Evolutionary conservation across 768 basidiomycete species (phyloP), one percentile per base, ranked within the genome.

Genomic region (Lactifluus volemus): DNA sequence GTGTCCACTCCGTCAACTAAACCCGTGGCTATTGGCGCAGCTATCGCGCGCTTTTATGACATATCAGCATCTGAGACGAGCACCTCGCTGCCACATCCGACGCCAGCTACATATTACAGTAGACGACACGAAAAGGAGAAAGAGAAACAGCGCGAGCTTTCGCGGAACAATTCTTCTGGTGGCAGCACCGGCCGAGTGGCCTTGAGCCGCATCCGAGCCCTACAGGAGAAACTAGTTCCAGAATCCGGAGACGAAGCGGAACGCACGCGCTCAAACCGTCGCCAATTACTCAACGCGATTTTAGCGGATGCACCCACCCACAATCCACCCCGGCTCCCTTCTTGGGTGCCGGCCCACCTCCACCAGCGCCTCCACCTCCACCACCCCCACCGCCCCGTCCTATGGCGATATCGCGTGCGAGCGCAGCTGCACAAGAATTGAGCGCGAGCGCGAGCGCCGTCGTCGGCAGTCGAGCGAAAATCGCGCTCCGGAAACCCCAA

Each of bases 171-270:
- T 51, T 66, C 65, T 3, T 60, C 65, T 17, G 61, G 61, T 15
- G 19, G 57, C 11, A 63, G 57, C 15, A 63, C 61, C 48, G 61
- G 61, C 7, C 56, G 61, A 36, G 61, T 63, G 14, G 30, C 61
- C 17, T 12, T 63, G 17, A 59, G 63, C 49, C 64, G 56, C 34
- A 63, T 52, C 60, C 60, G 53, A 0, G 59, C 53, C 17, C 42
- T 65, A 9, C 56, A 63, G 11, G 61, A 60, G 51, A 53, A 54
- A 38, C 50, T 60, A 30, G 54, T 61, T n/a, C 63, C 63, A 11
- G 65, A 66, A 34, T 61, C 64, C 4, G 60, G 63, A 32, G 65
- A 66, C 57, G 65, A 66, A 55, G 65, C 61, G n/a, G 61, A 63
- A 53, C 61, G 56, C 55, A 41, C 45, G 29, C 63, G 65, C 12